Percentiles rank a stretch among this genome's conserved stretches.
Conservation (phyloP, 148 eudicot genomes). For the Silene conica region DNA sequence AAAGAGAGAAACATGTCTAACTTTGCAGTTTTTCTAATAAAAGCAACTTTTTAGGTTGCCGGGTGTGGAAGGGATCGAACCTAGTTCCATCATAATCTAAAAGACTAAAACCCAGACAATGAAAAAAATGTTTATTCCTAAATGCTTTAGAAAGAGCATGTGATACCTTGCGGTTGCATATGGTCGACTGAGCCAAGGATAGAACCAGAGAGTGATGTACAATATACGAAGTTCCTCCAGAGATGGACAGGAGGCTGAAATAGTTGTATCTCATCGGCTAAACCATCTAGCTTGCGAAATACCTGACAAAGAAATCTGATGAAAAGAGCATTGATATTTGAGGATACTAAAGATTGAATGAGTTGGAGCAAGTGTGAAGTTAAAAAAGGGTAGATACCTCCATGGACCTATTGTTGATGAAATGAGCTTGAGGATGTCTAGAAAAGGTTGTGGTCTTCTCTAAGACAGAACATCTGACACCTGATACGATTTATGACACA, state of each 20-base stretch:
- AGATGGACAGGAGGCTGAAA: conserved; percentile 84
- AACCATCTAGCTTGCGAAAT: conserved; percentile 78
- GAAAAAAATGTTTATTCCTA: neutral
- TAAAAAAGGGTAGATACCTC: conserved; percentile 53
- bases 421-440: conserved; percentile 93
- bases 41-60: too few species aligned
- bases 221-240: conserved; percentile 95
- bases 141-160: neutral
- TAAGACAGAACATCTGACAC: conserved; percentile 75
- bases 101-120: too few species aligned
- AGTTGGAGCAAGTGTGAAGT: neutral
- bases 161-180: conserved; percentile 87
- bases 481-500: conserved; percentile 27
- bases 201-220: conserved; percentile 85
- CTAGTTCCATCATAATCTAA: too few species aligned
- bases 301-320: conserved; percentile 57
- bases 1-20: too few species aligned
- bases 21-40: too few species aligned
- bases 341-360: conserved; percentile 16
- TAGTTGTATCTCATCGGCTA: conserved; percentile 71
- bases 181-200: conserved; percentile 92
- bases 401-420: conserved; percentile 94
- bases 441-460: conserved; percentile 74
- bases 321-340: conserved; percentile 36
- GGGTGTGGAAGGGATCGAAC: too few species aligned